These are phyloP conservation scores for Boletales sp. DNA, from an alignment of 768 basidiomycete genomes.

Conservation along the genomic window DNA sequence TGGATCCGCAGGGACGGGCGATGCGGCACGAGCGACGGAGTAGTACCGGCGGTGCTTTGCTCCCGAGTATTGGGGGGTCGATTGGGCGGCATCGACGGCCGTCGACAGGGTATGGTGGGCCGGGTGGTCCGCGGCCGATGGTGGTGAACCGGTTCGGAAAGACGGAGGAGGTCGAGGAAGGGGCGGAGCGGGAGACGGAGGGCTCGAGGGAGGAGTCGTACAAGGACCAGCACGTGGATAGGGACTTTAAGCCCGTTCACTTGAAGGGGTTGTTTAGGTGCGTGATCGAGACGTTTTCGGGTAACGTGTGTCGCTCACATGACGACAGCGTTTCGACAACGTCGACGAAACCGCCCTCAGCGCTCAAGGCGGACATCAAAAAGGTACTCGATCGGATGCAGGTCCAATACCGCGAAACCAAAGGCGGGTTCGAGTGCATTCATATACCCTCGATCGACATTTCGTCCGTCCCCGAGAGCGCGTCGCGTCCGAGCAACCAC, in stretches of 20 bases:
- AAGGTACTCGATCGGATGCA: slow-evolving; percentile 92
- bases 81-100: slow-evolving; percentile 68
- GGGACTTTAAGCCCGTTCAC: slow-evolving; percentile 91
- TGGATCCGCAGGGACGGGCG: slow-evolving; percentile 64
- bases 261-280: slow-evolving; percentile 95
- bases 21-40: slow-evolving; percentile 71
- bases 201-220: slow-evolving; percentile 41
- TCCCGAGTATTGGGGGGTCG: slow-evolving; percentile 47
- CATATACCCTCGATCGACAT: slow-evolving; percentile 93
- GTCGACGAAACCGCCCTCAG: slow-evolving; percentile 77
- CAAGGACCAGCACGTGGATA: slow-evolving; percentile 49
- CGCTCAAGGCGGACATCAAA: slow-evolving; percentile 81
- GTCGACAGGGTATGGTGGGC: slow-evolving; percentile 56
- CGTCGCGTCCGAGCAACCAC: slow-evolving; percentile 34
- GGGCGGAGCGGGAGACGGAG: slow-evolving; percentile 39
- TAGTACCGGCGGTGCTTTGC: slow-evolving; percentile 65
- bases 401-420: slow-evolving; percentile 88
- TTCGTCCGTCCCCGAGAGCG: slow-evolving; percentile 55
- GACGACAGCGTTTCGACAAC: slow-evolving; percentile 83
- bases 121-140: slow-evolving; percentile 24
- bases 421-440: slow-evolving; percentile 92
- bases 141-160: slow-evolving; percentile 48
- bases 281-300: slow-evolving; percentile 3
- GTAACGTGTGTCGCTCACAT: background rate
- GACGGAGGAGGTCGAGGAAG: slow-evolving; percentile 46